These are phyloP conservation scores for Trichoderma sp. DNA, from an alignment of 2,329 filamentous ascomycete species.

Conservation along the genomic window DNA sequence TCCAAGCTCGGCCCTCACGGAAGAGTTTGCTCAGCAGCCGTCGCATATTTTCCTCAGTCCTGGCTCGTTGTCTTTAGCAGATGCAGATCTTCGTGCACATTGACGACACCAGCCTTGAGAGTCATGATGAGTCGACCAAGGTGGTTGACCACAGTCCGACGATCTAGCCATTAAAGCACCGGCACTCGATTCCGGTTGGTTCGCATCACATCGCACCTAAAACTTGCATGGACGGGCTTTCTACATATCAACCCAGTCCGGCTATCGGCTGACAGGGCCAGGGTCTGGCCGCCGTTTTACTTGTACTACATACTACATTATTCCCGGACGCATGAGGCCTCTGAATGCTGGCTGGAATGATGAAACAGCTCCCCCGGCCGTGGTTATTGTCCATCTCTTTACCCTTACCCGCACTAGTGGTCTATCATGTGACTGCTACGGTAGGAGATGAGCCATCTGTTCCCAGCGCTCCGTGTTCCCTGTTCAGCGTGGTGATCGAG, in stretches of 20 bases:
- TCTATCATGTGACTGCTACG: constrained; percentile 2
- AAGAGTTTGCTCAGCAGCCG: background rate
- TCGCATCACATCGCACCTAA: background rate
- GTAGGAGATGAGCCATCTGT: background rate
- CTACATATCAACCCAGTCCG: background rate
- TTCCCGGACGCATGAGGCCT: background rate
- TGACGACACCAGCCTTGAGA: background rate
- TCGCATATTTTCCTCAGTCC: background rate
- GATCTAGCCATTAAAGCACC: background rate
- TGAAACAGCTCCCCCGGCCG: background rate
- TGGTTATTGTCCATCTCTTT: background rate
- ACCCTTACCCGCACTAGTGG: background rate
- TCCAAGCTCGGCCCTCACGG: background rate
- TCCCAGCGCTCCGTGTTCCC: background rate
- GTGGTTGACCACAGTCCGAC: background rate
- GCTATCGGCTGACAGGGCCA: constrained; percentile 13
- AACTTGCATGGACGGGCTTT: background rate
- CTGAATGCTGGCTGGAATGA: background rate
- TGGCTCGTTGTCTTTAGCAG: background rate
- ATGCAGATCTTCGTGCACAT: background rate
- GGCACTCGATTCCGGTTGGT: background rate
- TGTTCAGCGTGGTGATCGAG: background rate
- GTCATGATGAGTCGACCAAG: background rate
- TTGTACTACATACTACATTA: background rate
- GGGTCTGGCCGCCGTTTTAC: background rate